Base-by-base conservation (phyloP, 345 rosid genomes). In the Punica granatum region DNA sequence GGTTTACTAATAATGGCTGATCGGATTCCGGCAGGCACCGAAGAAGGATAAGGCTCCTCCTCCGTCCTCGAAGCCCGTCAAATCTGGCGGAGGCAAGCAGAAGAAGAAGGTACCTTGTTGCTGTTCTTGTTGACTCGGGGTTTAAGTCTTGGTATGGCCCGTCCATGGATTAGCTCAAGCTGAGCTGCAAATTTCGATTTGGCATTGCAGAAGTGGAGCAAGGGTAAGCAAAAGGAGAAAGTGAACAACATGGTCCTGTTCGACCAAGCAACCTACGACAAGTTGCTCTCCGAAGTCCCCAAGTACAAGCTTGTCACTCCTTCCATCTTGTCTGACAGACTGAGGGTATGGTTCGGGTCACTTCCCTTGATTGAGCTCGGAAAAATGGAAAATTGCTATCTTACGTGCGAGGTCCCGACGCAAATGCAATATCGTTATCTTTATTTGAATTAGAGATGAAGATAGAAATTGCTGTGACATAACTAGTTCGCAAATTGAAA, bases 1-100 rank as follows among this genome's bases (percentile, higher is more conserved):
- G 53, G 53, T 46, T 4, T 46, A 18, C 7, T 18, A 46, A 23
- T 46, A 18, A 46, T 46, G 28, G 30, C 30, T 51, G 58, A 51
- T 51, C 58, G 58, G 23, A 51, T 48, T 33, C 12, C 15, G 14
- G 15, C 60, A 84, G 89, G 91, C 91, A 32, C 94, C 91, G 36
- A 86, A 88, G 85, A 86, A 88, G 82, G 89, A 84, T 1, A 84
- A 84, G 75, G 89, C 84, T 70, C 89, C 89, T 23, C 87, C 94
- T 2, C 89, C 89, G 64, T 80, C 94, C 1, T 88, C 90, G 11
- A 88, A 84, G 80, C 94, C 91, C 3, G 86, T 84, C 10, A 88
- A 86, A 62, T 81, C 94, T 19, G 88, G 90, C 65, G 88, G 90
- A 63, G 94, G 91, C 65, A 88, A 88, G 78, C 91, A 88, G 67